Evolutionary conservation across 345 rosid genomes (phyloP), one percentile per base, ranked within the genome.

Genomic region (Camelina hispida): DNA sequence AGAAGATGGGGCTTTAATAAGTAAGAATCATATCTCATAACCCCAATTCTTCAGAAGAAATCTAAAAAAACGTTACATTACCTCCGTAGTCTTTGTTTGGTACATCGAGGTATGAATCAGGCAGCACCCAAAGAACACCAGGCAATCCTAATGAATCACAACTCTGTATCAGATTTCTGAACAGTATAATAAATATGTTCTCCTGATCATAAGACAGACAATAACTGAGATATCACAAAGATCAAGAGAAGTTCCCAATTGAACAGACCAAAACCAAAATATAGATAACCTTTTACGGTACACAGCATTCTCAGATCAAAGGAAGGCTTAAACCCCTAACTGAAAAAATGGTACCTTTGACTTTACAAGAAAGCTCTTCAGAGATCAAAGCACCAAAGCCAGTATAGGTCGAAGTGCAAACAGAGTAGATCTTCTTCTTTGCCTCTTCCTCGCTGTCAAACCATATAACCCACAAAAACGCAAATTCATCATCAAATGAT

Each of bases 21-120:
- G 32, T 40, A 50, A 17, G 22, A 50, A 16, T n/a, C 35, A 13
- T 2, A 71, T 54, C 62, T 44, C 68, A 28, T 25, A 18, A 18
- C 16, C 42, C 16, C 34, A 57, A 66, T 6, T 11, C 47, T 57
- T 28, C 68, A 65, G 38, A 55, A 7, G 12, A 28, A 18, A 16
- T 54, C 28, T 6, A 4, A 12, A 6, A 6, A 12, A 46, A 14
- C 14, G 52, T 48, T 18, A 78, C 90, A 18, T 28, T 51, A 92
- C 99, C 99, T 84, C 97, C 99, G 75, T 95, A 95, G 72, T 95
- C 99, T 78, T 90, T 95, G 83, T 90, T 91, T 54, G 96, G 99
- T 54, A 95, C 99, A 69, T 92, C 99, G 23, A 90, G 91, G 74
- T 89, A 92, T 3, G 99, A 95, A 88, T 95, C 99, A 0, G 97